Evolutionary conservation across 2,329 filamentous ascomycete species (phyloP).

Genomic region (Alternaria alternata): DNA sequence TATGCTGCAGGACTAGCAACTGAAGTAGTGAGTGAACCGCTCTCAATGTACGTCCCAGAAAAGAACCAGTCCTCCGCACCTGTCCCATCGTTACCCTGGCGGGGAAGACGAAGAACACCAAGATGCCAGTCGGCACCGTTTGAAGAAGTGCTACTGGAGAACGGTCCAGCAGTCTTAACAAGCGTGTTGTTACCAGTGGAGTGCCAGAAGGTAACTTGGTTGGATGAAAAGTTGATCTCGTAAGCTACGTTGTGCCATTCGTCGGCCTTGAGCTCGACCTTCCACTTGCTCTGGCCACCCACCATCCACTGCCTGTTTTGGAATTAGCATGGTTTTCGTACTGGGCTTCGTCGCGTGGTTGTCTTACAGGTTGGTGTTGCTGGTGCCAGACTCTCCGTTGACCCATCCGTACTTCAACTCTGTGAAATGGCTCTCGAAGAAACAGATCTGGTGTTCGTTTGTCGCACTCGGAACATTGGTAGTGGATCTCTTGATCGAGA

Average conservation of each 20-base stretch:
- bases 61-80: conserved; percentile 73
- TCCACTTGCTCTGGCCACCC: conserved; percentile 68
- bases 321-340: not conserved
- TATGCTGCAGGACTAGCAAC: conserved; percentile 35
- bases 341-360: not conserved
- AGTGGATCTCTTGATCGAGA: conserved; percentile 68
- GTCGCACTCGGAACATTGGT: conserved; percentile 68
- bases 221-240: conserved; percentile 71
- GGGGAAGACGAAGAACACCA: conserved; percentile 71
- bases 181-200: conserved; percentile 68
- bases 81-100: conserved; percentile 61
- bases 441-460: conserved; percentile 72
- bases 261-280: conserved; percentile 65
- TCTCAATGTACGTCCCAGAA: conserved; percentile 75
- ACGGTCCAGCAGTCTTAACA: conserved; percentile 65
- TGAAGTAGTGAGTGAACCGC: conserved; percentile 54
- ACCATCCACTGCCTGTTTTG: conserved; percentile 66
- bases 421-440: conserved; percentile 76
- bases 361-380: conserved; percentile 59
- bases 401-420: conserved; percentile 76
- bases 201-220: conserved; percentile 74
- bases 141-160: conserved; percentile 67
- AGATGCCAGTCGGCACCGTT: conserved; percentile 78
- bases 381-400: conserved; percentile 57
- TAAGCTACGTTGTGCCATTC: conserved; percentile 81